These are phyloP conservation scores for Astrocystis sublimbata DNA, from an alignment of 495 filamentous ascomycete genomes.

Conservation along the genomic window DNA sequence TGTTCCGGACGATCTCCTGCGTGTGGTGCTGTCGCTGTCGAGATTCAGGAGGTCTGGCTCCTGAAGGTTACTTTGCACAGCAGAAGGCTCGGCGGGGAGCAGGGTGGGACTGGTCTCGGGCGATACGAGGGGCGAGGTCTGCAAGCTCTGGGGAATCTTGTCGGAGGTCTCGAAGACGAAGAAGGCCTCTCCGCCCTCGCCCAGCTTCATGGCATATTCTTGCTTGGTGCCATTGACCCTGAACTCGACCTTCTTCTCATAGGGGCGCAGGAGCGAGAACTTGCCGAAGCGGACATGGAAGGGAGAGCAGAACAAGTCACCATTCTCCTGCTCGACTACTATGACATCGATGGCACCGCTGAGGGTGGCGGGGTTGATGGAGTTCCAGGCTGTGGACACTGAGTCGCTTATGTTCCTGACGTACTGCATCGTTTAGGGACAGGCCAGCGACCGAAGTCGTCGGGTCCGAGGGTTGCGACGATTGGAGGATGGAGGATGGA, in stretches of 20 bases:
- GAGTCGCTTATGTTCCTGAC: slow-evolving; percentile 93
- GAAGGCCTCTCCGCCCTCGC: slow-evolving; percentile 96
- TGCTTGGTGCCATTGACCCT: slow-evolving; percentile 89
- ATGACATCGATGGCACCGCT: slow-evolving; percentile 99
- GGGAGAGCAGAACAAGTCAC: slow-evolving; percentile 81
- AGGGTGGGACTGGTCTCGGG: slow-evolving; percentile 77
- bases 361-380: slow-evolving; percentile 95
- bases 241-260: slow-evolving; percentile 99
- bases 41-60: slow-evolving; percentile 87
- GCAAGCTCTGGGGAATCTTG: slow-evolving; percentile 81
- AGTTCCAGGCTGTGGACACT: slow-evolving; percentile 98
- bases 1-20: slow-evolving; percentile 25
- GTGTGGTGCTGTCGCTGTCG: slow-evolving; percentile 31
- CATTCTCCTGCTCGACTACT: slow-evolving; percentile 96
- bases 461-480: neutral
- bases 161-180: slow-evolving; percentile 96
- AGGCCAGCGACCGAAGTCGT: neutral
- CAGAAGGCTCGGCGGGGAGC: slow-evolving; percentile 52
- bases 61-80: slow-evolving; percentile 57
- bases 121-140: slow-evolving; percentile 91
- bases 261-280: slow-evolving; percentile 92
- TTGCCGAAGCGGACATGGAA: slow-evolving; percentile 99
- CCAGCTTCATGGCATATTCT: slow-evolving; percentile 96
- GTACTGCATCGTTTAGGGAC: slow-evolving; percentile 78
- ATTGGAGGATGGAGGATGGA: neutral